Base-by-base conservation (phyloP, 768 basidiomycete genomes). In the Mycena haematopus region DNA sequence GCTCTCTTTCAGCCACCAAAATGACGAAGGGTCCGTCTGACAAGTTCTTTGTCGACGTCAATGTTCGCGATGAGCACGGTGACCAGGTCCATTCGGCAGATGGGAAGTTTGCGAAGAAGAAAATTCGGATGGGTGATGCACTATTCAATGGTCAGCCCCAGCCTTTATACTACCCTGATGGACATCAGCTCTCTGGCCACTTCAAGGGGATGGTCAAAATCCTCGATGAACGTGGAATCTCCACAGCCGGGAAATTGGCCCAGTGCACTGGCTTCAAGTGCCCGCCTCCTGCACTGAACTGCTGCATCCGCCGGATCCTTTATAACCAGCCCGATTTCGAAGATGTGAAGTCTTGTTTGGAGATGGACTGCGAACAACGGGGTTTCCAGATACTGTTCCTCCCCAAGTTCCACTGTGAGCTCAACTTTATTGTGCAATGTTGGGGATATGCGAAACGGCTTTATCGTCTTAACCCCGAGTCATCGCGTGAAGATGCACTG, bases 271-370 rank as follows among this genome's bases (percentile, higher is more conserved):
- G 51, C 46, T 61, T 71, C 63, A 65, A 70, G 44, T 72, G 73
- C 50, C 15, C 52, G 73, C 17, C 74, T 74, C 10, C 75, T 51
- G 68, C 69, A 66, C 33, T 57, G 75, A 51, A 58, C 47, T 58
- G 56, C 47, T 58, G 56, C 35, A 25, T n/a, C 24, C 47, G 56
- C 38, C 56, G 56, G 3, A n/a, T 40, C 25, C 21, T 50, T 9
- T 58, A 27, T 38, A 58, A 51, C 25, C 57, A 58, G 25, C 72
- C 73, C 2, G 78, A 79, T 60, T 79, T 79, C 46, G 62, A 57
- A 2, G 55, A 70, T 29, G 62, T 70, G 9, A 61, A 69, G 57
- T 72, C 71, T 1, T 29, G 61, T 21, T 65, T 77, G 1, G 68
- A 78, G 55, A 54, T 29, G 6, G 40, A 62, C 7, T 71, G 68